These are phyloP conservation scores for Blastobotrys parvus DNA, from an alignment of 805 yeast genomes.

Conservation along the genomic window DNA sequence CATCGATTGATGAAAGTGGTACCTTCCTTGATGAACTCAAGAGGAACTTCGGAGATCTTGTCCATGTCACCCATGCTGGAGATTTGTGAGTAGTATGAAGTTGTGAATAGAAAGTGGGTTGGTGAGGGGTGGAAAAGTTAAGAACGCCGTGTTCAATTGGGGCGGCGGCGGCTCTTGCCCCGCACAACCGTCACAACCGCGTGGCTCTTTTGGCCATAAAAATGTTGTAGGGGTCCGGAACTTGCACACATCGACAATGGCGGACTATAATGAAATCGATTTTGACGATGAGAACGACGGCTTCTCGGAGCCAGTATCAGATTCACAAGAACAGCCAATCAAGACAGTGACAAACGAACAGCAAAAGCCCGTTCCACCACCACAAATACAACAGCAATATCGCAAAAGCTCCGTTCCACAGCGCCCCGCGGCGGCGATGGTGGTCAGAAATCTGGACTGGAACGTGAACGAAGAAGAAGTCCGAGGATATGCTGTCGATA, in stretches of 20 bases:
- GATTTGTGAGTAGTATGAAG: too few species aligned
- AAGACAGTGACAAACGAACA: background rate
- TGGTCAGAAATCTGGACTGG: conserved; percentile 15
- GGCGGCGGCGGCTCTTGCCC: too few species aligned
- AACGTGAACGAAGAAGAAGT: conserved; percentile 19
- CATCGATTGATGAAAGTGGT: conserved; percentile 81
- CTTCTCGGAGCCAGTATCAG: background rate
- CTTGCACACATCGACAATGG: background rate
- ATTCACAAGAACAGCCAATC: too few species aligned
- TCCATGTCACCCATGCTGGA: conserved; percentile 24
- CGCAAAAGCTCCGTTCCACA: background rate
- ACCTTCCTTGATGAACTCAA: conserved; percentile 88
- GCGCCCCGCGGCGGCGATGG: conserved; percentile 4
- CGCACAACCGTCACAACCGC: background rate
- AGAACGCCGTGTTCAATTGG: background rate
- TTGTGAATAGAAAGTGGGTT: too few species aligned
- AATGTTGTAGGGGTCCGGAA: background rate
- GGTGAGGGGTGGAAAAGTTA: too few species aligned
- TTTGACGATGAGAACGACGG: conserved; percentile 1
- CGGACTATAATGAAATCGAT: background rate
- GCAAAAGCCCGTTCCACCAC: background rate
- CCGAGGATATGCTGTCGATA: conserved; percentile 16
- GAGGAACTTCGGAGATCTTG: conserved; percentile 51
- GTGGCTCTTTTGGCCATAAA: background rate
- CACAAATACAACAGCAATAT: background rate